Percentiles rank a stretch among this genome's conserved stretches.
Conservation (phyloP, 2,329 filamentous ascomycete species). For the Graphilbum sp. region DNA sequence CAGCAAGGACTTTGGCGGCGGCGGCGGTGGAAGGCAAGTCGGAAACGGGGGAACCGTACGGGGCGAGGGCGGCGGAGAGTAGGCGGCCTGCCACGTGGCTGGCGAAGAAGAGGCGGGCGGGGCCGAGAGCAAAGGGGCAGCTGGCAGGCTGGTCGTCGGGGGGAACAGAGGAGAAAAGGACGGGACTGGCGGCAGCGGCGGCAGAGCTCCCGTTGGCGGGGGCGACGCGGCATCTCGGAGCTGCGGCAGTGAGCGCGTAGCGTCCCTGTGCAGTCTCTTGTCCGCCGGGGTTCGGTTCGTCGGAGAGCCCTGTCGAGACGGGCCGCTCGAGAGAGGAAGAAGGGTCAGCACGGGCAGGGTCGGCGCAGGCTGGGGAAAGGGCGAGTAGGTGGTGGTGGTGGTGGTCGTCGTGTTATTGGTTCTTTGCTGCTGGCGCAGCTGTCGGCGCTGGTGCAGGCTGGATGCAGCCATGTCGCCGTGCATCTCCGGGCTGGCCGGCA, state of each 20-base stretch:
- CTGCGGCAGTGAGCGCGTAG: conserved; percentile 8
- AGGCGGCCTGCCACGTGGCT: too few relatives aligned
- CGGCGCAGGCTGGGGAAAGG: conserved; percentile 2
- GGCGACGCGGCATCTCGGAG: conserved; percentile 2
- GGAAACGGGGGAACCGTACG: conserved; percentile 1
- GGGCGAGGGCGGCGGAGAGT: not conserved
- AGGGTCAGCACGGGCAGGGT: conserved; percentile 1
- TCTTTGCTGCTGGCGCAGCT: conserved; percentile 6
- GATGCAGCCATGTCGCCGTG: not conserved
- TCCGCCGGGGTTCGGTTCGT: not conserved
- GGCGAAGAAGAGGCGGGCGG: not conserved
- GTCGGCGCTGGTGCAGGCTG: conserved; percentile 6
- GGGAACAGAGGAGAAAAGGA: conserved; percentile 2
- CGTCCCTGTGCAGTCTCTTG: conserved; percentile 3
- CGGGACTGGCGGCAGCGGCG: conserved; percentile 5
- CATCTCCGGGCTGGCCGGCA: not conserved
- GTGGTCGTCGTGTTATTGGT: too few relatives aligned
- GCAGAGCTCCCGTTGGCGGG: conserved; percentile 5
- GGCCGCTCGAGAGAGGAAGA: not conserved
- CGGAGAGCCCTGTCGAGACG: not conserved
- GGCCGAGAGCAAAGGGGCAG: not conserved
- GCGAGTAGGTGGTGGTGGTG: conserved; percentile 3
- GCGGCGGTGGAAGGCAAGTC: not conserved
- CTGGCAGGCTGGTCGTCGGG: not conserved
- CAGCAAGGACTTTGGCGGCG: not conserved